Conservation (phyloP, 495 filamentous ascomycete genomes). For the Aspergillus saccharolyticus region DNA sequence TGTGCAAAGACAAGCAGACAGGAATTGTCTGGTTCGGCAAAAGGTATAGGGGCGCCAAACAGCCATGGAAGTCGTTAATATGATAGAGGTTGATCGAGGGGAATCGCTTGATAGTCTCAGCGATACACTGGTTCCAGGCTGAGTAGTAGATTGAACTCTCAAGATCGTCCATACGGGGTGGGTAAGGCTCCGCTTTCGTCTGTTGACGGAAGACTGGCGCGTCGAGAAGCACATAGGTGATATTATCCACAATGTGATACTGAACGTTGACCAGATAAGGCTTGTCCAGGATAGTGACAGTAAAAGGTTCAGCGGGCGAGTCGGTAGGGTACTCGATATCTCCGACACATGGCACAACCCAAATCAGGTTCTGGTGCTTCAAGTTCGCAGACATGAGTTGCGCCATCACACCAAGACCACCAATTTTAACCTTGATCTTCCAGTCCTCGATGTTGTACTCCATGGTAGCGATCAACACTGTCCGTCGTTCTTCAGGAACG, state of each 20-base stretch:
- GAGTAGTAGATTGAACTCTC: conserved; percentile 4
- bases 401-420: conserved; percentile 1
- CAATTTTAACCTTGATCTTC: conserved; percentile 2
- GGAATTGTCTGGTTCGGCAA: conserved; percentile 52
- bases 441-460: conserved; percentile 3
- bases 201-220: conserved; percentile 2
- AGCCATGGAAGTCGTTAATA: conserved; percentile 68
- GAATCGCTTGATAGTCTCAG: conserved; percentile 14
- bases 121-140: conserved; percentile 4
- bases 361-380: conserved; percentile 2
- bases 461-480: conserved; percentile 1
- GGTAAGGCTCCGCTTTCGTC: conserved; percentile 3
- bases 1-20: conserved; percentile 55
- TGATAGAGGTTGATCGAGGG: conserved; percentile 62
- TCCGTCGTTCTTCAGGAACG: conserved; percentile 12
- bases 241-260: background rate
- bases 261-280: background rate
- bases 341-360: background rate
- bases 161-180: conserved; percentile 2
- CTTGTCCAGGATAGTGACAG: background rate
- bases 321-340: background rate
- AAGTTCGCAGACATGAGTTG: conserved; percentile 1
- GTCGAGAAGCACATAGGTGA: conserved; percentile 5
- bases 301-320: background rate
- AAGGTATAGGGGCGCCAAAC: conserved; percentile 56